Evolutionary conservation across 2,329 filamentous ascomycete genomes (phyloP).

Genomic region (Monilinia fructicola): DNA sequence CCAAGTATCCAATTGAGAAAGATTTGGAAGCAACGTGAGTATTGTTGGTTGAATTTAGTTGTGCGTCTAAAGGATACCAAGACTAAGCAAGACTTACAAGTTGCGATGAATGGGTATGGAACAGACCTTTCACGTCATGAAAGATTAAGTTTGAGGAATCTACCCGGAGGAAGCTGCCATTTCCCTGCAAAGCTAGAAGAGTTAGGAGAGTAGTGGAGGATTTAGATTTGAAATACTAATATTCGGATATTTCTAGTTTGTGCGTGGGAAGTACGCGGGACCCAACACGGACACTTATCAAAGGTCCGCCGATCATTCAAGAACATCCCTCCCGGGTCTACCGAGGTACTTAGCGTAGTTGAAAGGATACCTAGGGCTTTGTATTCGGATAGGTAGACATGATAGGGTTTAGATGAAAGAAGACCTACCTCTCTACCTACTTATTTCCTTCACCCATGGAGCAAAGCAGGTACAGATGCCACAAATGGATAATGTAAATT

Average conservation of each 20-base stretch:
- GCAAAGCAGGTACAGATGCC: no score
- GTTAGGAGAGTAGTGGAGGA: neutral
- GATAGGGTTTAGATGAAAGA: no score
- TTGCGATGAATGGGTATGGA: neutral
- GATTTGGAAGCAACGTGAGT: slow-evolving; percentile 10
- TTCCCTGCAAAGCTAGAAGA: neutral
- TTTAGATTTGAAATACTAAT: neutral
- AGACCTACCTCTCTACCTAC: no score
- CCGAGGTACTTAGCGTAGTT: no score
- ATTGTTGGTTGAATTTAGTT: neutral
- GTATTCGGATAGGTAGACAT: no score
- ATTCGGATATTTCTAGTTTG: slow-evolving; percentile 5
- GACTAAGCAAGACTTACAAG: neutral
- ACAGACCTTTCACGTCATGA: neutral
- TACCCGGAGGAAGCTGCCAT: slow-evolving; percentile 10
- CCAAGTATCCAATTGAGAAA: slow-evolving; percentile 9
- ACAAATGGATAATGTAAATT: no score
- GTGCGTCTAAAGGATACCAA: neutral
- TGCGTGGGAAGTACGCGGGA: neutral
- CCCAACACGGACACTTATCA: slow-evolving; percentile 3
- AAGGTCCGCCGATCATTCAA: slow-evolving; percentile 10
- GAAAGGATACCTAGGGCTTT: neutral
- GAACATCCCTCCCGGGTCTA: no score
- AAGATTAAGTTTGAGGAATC: neutral
- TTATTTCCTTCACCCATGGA: no score